Percentiles rank a stretch among this genome's conserved stretches.
Conservation (phyloP, 2,329 filamentous ascomycete species). For the Talaromyces amestolkiae region DNA sequence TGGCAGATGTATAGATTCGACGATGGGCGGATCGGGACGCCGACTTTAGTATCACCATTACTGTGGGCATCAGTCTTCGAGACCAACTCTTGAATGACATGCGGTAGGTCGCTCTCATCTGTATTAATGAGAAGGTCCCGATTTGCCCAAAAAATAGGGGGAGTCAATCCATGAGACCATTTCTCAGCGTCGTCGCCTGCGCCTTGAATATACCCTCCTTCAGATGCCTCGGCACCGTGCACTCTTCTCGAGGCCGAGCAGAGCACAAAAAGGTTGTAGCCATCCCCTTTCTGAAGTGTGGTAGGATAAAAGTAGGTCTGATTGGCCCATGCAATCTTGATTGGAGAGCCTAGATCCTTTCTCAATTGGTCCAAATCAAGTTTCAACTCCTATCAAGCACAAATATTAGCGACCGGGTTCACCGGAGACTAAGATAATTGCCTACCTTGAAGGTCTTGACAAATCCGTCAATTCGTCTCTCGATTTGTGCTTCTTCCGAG, state of each 20-base stretch:
- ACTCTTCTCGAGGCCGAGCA: slow-evolving; percentile 79
- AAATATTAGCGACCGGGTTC: slow-evolving; percentile 23
- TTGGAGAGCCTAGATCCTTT: slow-evolving; percentile 63
- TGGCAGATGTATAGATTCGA: slow-evolving; percentile 39
- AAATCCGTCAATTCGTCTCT: slow-evolving; percentile 57
- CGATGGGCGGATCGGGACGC: slow-evolving; percentile 36
- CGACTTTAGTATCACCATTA: slow-evolving; percentile 22
- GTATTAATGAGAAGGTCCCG: slow-evolving; percentile 59
- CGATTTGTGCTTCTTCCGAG: slow-evolving; percentile 79
- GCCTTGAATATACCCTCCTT: slow-evolving; percentile 83
- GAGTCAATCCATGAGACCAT: slow-evolving; percentile 80
- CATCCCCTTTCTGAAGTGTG: slow-evolving; percentile 44
- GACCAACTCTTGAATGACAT: slow-evolving; percentile 49
- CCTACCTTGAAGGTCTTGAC: slow-evolving; percentile 49
- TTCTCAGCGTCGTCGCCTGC: slow-evolving; percentile 93
- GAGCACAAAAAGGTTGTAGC: slow-evolving; percentile 72
- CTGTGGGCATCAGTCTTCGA: slow-evolving; percentile 24
- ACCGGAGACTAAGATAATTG: not conserved
- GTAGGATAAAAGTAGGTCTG: slow-evolving; percentile 59
- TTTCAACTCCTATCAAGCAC: slow-evolving; percentile 54
- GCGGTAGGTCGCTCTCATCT: slow-evolving; percentile 62
- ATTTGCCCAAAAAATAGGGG: slow-evolving; percentile 76
- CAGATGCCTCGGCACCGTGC: slow-evolving; percentile 64
- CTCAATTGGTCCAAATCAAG: slow-evolving; percentile 58
- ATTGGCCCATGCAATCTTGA: slow-evolving; percentile 77